Base-by-base conservation (phyloP, 2,329 filamentous ascomycete genomes). In the Pseudopithomyces chartarum region DNA sequence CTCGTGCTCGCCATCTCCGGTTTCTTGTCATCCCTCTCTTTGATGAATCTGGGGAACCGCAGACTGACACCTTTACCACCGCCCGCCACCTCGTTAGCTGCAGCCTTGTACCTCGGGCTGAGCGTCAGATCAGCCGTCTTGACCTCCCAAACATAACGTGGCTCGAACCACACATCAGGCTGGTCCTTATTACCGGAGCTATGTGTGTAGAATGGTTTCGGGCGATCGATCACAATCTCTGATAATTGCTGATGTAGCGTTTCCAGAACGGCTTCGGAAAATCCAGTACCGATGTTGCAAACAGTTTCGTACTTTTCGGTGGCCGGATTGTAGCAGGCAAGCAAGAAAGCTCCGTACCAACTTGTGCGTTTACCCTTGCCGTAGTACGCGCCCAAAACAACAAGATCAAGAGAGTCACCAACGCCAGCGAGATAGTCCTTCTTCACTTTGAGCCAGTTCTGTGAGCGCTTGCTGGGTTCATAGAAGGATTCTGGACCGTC, bases 361-460 rank as follows among this genome's bases (percentile, higher is more conserved):
- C 90, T 94, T 0, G 95, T 97, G 57, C 95, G 92, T 80, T 98
- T 99, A 66, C 95, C 95, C 73, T 90, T 93, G 69, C 95, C 95
- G 76, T 90, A 86, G 80, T 99, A 99, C 13, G 94, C 95, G 26
- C 95, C 95, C 0, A 99, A 81, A 1, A 99, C 95, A 33, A 99
- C 95, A 2, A 99, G 88, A 70, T 99, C 95, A 20, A 99, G 89
- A 1, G 93, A 97, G 78, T 99, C 95, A 50, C 95, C 95, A 2
- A 97, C 88, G 51, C 94, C 94, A 6, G 90, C 84, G 54, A 99
- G 90, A 74, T 99, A 99, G 73, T 99, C 95, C 73, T 99, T 99
- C 78, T 99, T 99, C 78, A 98, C 79, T 83, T 99, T 99, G 63
- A 99, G 89, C 95, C 95, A 99, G 73, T 99, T 99, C 57, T 95